Base-by-base conservation (phyloP, 163 green algal genomes). In the Prototheca cutis region DNA sequence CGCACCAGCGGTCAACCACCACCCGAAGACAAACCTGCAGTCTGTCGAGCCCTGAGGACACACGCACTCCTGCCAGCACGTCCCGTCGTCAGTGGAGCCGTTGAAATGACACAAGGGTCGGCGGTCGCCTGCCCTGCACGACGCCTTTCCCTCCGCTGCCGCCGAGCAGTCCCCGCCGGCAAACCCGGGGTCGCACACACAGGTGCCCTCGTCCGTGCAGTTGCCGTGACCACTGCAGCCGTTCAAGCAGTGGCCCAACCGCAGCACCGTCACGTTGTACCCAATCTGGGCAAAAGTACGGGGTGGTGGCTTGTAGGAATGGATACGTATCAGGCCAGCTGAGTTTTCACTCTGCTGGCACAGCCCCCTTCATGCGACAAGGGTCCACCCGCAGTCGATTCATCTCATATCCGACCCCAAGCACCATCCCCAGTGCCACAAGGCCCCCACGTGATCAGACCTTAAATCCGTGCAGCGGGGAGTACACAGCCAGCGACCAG, bases 91-190 rank as follows among this genome's bases (percentile, higher is more conserved):
- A 17, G 13, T 45, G 36, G 13, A 53, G 40, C 21, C 42, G 23
- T 10, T 69, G 59, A 4, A 61, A 54, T 30, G n/a, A 0, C n/a
- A 21, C 36, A 57, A 48, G 4, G 28, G 32, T 1, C 53, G 52
- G 2, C 65, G 61, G 0, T 55, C 55, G 10, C 65, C 65, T 18
- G 30, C 55, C 32, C 55, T 31, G 48, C 72, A 74, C 28, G 24
- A 42, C 40, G 45, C 58, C 17, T 49, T 61, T 7, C 10, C 36
- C 10, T 5, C 10, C 42, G 18, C 42, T 5, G 54, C 28, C 6
- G 74, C 74, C 7, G 61, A 74, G 60, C 74, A 82, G 62, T 82
- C 74, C 15, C 74, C 74, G 17, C 74, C 74, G 30, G 52, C 39
- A 71, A 71, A 82, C 29, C 57, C 40, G 45, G 21, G 40, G 2